phyloP scores from a whole-genome alignment of 2,329 filamentous ascomycete genomes.

The Cadophora luteo-olivacea region DNA sequence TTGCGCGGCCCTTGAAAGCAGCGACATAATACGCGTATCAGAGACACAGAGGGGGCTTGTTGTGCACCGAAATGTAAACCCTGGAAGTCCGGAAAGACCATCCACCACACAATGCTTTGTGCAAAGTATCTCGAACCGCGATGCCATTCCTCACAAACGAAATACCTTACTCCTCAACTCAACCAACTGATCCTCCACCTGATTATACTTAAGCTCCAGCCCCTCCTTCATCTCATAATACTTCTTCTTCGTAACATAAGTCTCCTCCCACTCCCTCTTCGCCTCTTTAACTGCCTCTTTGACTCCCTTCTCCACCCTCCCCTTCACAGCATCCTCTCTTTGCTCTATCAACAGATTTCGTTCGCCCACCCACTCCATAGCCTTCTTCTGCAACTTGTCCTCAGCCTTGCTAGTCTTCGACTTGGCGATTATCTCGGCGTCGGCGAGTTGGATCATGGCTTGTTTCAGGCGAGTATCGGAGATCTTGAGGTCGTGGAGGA shows the following conservation, averaged over 20 bases:
- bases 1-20: no score
- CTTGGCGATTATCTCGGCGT: background rate
- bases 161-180: background rate
- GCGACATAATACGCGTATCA: no score
- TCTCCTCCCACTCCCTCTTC: background rate
- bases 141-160: no score
- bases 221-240: background rate
- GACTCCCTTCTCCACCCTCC: background rate
- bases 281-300: background rate
- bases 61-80: no score
- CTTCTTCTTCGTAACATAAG: background rate
- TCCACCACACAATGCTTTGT: no score
- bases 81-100: no score
- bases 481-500: conserved; percentile 6
- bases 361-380: background rate
- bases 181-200: background rate
- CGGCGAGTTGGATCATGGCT: background rate
- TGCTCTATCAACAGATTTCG: background rate
- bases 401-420: background rate
- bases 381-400: background rate
- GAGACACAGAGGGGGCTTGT: no score
- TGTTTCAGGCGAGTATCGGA: conserved; percentile 6
- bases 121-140: no score
- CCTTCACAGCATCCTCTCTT: background rate
- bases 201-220: background rate